Conservation (phyloP, 108 stramenopile genomes). For the Fistulifera pelliculosa region DNA sequence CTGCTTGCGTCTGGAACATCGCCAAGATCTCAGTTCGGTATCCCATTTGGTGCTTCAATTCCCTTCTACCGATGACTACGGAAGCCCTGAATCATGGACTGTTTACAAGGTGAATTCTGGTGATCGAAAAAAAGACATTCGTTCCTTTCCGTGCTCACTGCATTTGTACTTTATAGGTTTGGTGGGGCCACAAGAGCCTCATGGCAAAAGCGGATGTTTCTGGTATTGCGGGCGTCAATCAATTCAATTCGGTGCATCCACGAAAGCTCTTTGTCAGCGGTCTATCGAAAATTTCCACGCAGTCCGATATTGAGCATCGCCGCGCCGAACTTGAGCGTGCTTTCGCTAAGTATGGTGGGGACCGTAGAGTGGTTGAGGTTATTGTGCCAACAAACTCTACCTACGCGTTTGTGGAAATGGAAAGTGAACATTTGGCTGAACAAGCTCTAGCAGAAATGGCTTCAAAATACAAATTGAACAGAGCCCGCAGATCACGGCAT, state of each 20-base stretch:
- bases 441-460: conserved; percentile 62
- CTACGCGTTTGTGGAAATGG: conserved; percentile 77
- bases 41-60: conserved; percentile 57
- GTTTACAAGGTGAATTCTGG: conserved; percentile 56
- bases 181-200: conserved; percentile 48
- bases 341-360: conserved; percentile 79
- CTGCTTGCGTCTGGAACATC: conserved; percentile 71
- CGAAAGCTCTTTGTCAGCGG: conserved; percentile 64
- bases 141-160: conserved; percentile 69
- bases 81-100: conserved; percentile 67
- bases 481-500: conserved; percentile 66
- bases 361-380: conserved; percentile 46
- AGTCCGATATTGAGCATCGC: conserved; percentile 71
- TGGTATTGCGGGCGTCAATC: conserved; percentile 38
- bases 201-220: conserved; percentile 29
- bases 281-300: conserved; percentile 44
- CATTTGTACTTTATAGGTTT: conserved; percentile 59
- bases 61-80: conserved; percentile 71
- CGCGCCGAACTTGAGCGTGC: conserved; percentile 79
- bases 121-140: conserved; percentile 24
- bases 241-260: conserved; percentile 36
- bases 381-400: conserved; percentile 53
- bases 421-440: conserved; percentile 56
- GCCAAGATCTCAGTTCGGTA: conserved; percentile 31
- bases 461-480: conserved; percentile 50